phyloP scores from a whole-genome alignment of 352 stramenopile species.

The Globisporangium heterothallicum region DNA sequence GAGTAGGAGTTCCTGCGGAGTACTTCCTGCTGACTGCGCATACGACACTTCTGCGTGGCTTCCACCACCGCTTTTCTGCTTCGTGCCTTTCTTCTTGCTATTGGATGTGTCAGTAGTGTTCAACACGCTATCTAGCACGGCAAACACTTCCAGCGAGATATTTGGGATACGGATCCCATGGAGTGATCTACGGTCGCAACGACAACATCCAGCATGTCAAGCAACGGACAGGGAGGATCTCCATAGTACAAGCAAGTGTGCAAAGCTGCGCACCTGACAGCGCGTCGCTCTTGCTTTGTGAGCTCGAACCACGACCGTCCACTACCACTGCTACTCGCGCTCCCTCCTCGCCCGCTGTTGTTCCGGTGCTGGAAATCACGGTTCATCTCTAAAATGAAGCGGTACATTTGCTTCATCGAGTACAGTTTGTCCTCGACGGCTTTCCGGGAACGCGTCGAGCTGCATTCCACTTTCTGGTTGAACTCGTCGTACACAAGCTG shows the following conservation, averaged over 20 bases:
- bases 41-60: no score
- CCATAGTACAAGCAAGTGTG: no score
- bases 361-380: conserved; percentile 28
- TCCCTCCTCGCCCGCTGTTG: background rate
- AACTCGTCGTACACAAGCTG: conserved; percentile 53
- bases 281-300: conserved; percentile 43
- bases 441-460: conserved; percentile 36
- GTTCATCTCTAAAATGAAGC: conserved; percentile 62
- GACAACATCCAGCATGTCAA: background rate
- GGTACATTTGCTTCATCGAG: conserved; percentile 68
- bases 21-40: background rate
- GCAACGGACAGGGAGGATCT: no score
- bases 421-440: conserved; percentile 67
- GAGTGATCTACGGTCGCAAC: conserved; percentile 17
- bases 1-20: background rate
- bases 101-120: conserved; percentile 4
- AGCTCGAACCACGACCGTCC: conserved; percentile 61
- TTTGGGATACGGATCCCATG: conserved; percentile 54
- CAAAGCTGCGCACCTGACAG: conserved; percentile 23
- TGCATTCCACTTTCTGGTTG: conserved; percentile 32
- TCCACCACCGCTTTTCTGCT: background rate
- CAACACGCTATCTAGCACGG: conserved; percentile 52
- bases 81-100: background rate
- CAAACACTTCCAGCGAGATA: conserved; percentile 50
- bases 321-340: conserved; percentile 8